Base-by-base conservation (phyloP, 371 early-diverging fungal species). In the Nematocida ausubeli region DNA sequence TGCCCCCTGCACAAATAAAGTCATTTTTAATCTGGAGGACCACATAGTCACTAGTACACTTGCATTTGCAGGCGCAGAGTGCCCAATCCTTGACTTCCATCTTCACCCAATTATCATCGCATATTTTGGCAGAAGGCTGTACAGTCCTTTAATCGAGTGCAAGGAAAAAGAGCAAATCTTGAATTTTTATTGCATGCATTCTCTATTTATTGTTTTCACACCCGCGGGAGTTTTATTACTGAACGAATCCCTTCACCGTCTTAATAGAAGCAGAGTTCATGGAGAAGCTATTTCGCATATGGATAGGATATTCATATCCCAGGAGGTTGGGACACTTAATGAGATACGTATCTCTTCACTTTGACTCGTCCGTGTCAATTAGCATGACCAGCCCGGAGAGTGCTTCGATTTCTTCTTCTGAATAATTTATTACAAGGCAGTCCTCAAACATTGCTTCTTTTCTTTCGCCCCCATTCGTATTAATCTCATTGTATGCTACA, bases 401-500 rank as follows among this genome's bases (percentile, higher is more conserved):
- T 34, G 78, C 78, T 65, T 75, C 78, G 47, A 75, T 75, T 66
- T 75, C 78, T 65, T 75, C 78, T 34, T 75, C 78, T 24, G 67
- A 55, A 34, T 75, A 75, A 34, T 75, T 75, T 40, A 75, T 66
- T 40, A 75, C 78, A 24, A 75, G 68, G n/a, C 78, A 75, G 42
- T 75, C 78, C 16, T 75, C 67, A 24, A 66, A 55, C 34, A 19
- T 14, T 24, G 50, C 16, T 4, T 60, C 49, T 30, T 72, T 72
- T 26, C 24, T 37, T 7, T 35, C n/a, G 9, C 7, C 49, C 5
- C 39, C 42, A 52, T 64, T 75, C 24, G 65, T 55, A 28, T 32
- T 55, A 68, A 75, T 75, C 67, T 75, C 78, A 32, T 75, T 75
- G 49, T 57, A 75, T 40, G 55, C 78, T 52, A 75, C 26, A 6